Evolutionary conservation across 2,329 filamentous ascomycete genomes (phyloP), one percentile per base, ranked within the genome.

Genomic region (Orbilia oligospora): DNA sequence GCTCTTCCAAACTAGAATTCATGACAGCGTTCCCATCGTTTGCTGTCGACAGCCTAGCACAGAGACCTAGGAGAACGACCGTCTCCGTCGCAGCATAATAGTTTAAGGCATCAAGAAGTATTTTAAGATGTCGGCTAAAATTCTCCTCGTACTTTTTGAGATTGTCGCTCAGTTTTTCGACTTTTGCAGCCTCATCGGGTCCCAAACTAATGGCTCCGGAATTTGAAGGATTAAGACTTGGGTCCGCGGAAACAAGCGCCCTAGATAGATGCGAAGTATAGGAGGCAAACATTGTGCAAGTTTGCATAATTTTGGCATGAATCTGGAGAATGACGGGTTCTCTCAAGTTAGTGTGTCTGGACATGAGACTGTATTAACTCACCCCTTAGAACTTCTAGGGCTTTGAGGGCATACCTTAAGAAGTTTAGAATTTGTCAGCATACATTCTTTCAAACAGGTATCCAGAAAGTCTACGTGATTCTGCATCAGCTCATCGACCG

Each of bases 391-490:
- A n/a, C 51, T n/a, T n/a, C n/a, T n/a, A 48, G 14, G 30, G 55
- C n/a, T 6, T 12, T 10, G 5, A 0, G 1, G 20, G 84, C 87
- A 81, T 88, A 97, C 95, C 85, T 93, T 91, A 5, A 99, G 86
- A 5, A 99, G 88, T 86, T 97, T 97, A 83, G 93, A 93, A 84
- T 99, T 97, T 20, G 96, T 99, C 80, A 99, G 88, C 94, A 98
- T 98, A 86, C 96, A 98, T 86, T 98, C 96, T 85, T 98, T 99
- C 82, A 99, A 87, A 84, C 96, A 99, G 3, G 96, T 98, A 82
- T 97, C 96, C 58, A 99, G 86, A 84, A 99, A 99, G 85, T 98
- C 96, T 77, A 99, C 94, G 85, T 99, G 96, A 83, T 98, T 94
- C 85, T 98, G 93, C 96, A 99, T 99, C 83, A 99, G 86, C 85